Evolutionary conservation across 495 filamentous ascomycete species (phyloP), one percentile per base, ranked within the genome.

Genomic region (Thermothielavioides terrestris): DNA sequence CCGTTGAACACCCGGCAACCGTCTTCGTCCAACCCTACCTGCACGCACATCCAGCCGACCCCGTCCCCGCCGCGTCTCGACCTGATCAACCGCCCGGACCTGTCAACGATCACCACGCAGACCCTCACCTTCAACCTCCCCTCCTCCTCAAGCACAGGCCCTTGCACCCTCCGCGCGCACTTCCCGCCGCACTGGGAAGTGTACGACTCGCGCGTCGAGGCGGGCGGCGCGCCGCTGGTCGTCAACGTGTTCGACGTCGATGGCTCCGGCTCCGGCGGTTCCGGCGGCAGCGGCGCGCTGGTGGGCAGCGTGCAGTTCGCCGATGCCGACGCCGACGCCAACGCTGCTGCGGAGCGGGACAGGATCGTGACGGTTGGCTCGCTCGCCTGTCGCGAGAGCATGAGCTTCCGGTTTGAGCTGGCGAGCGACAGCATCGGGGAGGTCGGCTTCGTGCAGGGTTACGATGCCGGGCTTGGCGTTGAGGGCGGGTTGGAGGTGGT

Each of bases 101-200:
- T 39, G 21, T 1, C 48, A 25, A 15, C 25, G 11, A 9, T 27
- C 22, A 39, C 18, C 36, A 42, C 40, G 2, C 37, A 42, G 22
- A 39, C 22, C 44, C 22, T 64, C 17, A 35, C 52, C 39, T 66
- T 63, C 54, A 38, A 38, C 39, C 42, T 46, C 17, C 53, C 53
- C 25, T 0, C 30, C 32, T 20, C 37, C 34, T 1, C 32, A 35
- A 15, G 11, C n/a, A 35, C 32, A 35, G 56, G 50, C 10, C 60
- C 67, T 9, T 69, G 67, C 65, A 32, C 53, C 31, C 61, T 69
- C 1, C 42, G 67, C 34, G 61, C 60, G 36, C 50, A 39, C 39
- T 67, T 69, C 59, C 66, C 66, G 14, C 55, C 52, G 3, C 46
- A 42, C 48, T 67, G 61, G 50, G 50, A 58, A 12, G 55, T 64